Evolutionary conservation across 225 moss, liverwort and hornwort species (phyloP), one percentile per base, ranked within the genome.

Genomic region (Sphagnum contortum): DNA sequence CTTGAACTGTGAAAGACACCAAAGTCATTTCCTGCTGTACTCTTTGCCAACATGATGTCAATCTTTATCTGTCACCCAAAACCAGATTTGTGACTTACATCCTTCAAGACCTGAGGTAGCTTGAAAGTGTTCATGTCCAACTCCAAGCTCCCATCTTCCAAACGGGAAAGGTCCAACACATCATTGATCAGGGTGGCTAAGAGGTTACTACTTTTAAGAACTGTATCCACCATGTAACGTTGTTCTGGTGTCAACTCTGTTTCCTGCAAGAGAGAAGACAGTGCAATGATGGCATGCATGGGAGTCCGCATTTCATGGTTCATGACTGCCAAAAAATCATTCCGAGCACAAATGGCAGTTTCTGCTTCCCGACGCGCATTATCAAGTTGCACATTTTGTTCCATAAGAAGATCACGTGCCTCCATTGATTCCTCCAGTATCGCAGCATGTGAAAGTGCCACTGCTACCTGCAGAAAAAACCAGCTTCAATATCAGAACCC

Each of bases 251-350:
- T 64, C 5, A 64, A 14, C 10, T 64, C 64, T 64, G 64, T 64
- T 51, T 64, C 64, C 11, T 64, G 64, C 49, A 64, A 49, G 12
- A 64, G 49, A 7, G 64, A 64, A n/a, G 64, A 64, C 14, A 64
- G n/a, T 48, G 64, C 64, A 50, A 64, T 64, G 3, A 64, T 64
- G 3, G 64, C 64, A 48, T 64, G 64, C 64, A 64, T 64, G 6
- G 64, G 64, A 47, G 64, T 64, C 13, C 64, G 49, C 64, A 64
- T 64, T 49, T 52, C 52, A 52, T 52, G 52, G 52, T 52, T 52
- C 52, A 64, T 64, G 11, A 64, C 64, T 48, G 64, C 64, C 47
- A 64, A 29, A 50, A 64, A 64, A 51, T 64, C 64, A 48, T 64
- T 64, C 49, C 64, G 64, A 12, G 64, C 64, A 49, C 64, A 49